Evolutionary conservation across 306 rosid species (phyloP).

Genomic region (Acacia confusa): DNA sequence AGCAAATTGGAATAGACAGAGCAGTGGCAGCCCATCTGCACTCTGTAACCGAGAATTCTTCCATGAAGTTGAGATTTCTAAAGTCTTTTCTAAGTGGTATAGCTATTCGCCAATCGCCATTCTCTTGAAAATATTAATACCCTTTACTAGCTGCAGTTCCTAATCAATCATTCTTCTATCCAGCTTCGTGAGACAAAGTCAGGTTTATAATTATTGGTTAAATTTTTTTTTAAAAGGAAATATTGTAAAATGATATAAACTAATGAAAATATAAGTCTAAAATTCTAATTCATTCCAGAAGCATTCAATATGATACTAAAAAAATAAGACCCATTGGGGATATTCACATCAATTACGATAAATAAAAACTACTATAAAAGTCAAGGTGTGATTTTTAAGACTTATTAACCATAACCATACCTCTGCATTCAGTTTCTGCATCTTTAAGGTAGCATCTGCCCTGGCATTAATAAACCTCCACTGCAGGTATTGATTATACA

Average conservation of each 20-base stretch:
- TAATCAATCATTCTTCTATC: not conserved
- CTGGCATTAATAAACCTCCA: conserved; percentile 98
- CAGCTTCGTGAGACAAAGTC: conserved; percentile 3
- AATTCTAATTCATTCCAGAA: conserved; percentile 26
- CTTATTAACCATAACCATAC: conserved; percentile 58
- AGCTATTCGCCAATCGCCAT: conserved; percentile 17
- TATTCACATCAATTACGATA: conserved; percentile 15
- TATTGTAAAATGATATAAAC: not conserved
- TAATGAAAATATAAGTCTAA: conserved; percentile 8
- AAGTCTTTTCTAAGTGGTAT: not conserved
- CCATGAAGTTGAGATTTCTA: conserved; percentile 22
- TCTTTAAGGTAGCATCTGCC: conserved; percentile 85
- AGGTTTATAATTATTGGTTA: conserved; percentile 1
- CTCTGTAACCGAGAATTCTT: conserved; percentile 34
- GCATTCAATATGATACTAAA: conserved; percentile 5
- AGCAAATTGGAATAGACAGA: conserved; percentile 16
- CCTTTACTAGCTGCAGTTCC: not conserved
- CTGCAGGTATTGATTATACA: conserved; percentile 82
- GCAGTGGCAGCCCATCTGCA: not conserved
- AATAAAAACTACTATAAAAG: conserved; percentile 4
- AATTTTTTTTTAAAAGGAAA: conserved; percentile 14
- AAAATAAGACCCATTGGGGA: not conserved
- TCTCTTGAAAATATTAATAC: conserved; percentile 27
- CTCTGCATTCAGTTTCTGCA: conserved; percentile 85
- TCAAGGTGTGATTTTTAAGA: not conserved